Evolutionary conservation across 179 eudicot species (phyloP), one percentile per base, ranked within the genome.

Genomic region (Drosera spatulata): DNA sequence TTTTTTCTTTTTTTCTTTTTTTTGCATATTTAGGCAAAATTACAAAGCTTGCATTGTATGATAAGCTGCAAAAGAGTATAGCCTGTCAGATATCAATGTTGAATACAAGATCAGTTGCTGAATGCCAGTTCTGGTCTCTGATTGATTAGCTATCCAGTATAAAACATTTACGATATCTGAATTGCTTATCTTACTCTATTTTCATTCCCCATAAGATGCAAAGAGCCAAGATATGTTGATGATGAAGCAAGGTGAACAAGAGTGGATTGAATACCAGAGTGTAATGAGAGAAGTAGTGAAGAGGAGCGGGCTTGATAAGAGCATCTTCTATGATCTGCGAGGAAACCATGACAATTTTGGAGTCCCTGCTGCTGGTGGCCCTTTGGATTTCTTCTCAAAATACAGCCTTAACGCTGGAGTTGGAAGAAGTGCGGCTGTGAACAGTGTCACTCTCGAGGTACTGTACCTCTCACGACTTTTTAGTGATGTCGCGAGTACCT

Each of bases 341-440:
- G 99, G 99, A 49, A 93, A 93, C 72, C 99, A 93, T 72, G 99
- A 93, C 75, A 82, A 75, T 69, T 93, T 84, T 66, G 97, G 94
- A 49, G 88, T 93, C n/a, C 85, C 88, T 7, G 50, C 53, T 41
- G 57, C 75, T 60, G 91, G 91, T 71, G 75, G 85, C 41, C 42
- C 80, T 11, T 72, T 58, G 61, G 99, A 93, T 73, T 89, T 76
- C 77, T 93, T 60, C 72, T 86, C 89, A 41, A 86, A 77, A 37
- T 86, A 84, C 77, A 93, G 97, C 71, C 68, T 93, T 50, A 89
- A 81, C 73, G 86, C 81, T 7, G 76, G 64, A 62, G 61, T 77
- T 47, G 84, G 91, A 66, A 79, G 99, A 82, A 75, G 65, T 10
- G 82, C 80, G 47, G 72, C 52, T 53, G 90, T 93, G 54, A 84